Evolutionary conservation across 192 early-diverging fungal species (phyloP), one percentile per base, ranked within the genome.

Genomic region (Chytriomyces sp.): DNA sequence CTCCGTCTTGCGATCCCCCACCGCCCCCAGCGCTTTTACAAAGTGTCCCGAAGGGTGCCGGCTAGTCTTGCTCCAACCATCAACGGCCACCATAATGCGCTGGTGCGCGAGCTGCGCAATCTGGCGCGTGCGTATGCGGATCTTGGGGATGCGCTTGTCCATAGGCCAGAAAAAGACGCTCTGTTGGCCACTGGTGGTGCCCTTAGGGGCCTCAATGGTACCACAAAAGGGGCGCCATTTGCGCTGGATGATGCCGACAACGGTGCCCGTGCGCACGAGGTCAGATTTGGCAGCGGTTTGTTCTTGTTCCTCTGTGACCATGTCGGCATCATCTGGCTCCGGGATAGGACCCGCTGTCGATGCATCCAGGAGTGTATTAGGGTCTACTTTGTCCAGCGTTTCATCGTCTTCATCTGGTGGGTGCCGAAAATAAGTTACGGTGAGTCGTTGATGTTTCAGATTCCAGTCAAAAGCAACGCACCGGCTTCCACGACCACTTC

Each of bases 171-270:
- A 92, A 64, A 93, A 84, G 12, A 98, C 92, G 65, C 84, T 86
- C 68, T 92, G 89, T 7, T 87, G 79, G 14, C 87, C 84, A 28
- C 82, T 72, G n/a, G 82, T 82, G 7, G 65, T 22, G 8, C 72
- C 73, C 86, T 77, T 91, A 82, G 39, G 64, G 4, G 56, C 19
- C 53, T 92, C 93, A 38, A 98, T 90, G 57, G 91, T 95, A 34
- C 94, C 94, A 78, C 98, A 99, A 74, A 92, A 93, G 44, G 91
- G 90, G 67, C 94, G 84, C 94, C 96, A 98, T 81, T 95, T 96
- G 62, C 93, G 91, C 60, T 93, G 91, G 74, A 99, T 92, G 52
- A 99, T 90, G 14, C 94, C 94, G 10, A 99, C 94, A 3, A 99
- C 87, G 58, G 88, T 86, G 25, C 88, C 96, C 0, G 91, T 93